Conservation (phyloP, 768 basidiomycete species). For the Amanita rimosa region DNA sequence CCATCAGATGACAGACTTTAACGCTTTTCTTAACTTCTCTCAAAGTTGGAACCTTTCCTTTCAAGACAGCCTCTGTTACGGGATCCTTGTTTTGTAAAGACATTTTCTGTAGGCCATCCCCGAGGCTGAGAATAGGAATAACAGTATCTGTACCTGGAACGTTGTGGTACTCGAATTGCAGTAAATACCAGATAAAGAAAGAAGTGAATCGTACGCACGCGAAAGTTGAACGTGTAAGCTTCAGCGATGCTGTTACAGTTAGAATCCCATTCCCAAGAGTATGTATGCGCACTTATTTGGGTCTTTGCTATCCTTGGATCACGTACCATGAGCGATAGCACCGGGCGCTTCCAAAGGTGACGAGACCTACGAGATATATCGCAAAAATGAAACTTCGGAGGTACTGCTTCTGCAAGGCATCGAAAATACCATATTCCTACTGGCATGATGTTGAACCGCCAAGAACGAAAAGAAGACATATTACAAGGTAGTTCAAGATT, state of each 20-base stretch:
- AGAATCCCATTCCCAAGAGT: conserved; percentile 2
- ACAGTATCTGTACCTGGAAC: conserved; percentile 46
- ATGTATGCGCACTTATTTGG: conserved; percentile 55
- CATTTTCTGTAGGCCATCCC: conserved; percentile 23
- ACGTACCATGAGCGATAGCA: neutral
- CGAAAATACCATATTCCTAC: conserved; percentile 80
- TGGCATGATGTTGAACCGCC: neutral
- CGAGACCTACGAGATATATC: conserved; percentile 57
- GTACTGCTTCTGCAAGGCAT: conserved; percentile 78
- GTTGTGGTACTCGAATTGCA: conserved; percentile 45
- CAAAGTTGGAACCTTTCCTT: conserved; percentile 58
- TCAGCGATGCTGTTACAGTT: conserved; percentile 56
- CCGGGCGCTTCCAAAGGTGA: neutral
- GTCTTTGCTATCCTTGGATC: conserved; percentile 63
- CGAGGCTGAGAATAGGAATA: conserved; percentile 68
- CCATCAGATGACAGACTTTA: conserved; percentile 34
- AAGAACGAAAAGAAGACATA: neutral
- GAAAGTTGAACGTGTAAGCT: conserved; percentile 83
- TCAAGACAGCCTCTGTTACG: conserved; percentile 42
- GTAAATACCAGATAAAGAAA: neutral
- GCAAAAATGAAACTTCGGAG: conserved; percentile 80
- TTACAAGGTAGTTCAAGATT: conserved; percentile 66
- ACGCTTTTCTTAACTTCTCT: conserved; percentile 76
- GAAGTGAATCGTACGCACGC: conserved; percentile 25
- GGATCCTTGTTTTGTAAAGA: conserved; percentile 32